phyloP scores from a whole-genome alignment of 2,329 filamentous ascomycete species.

The Waltergamsia citrina region DNA sequence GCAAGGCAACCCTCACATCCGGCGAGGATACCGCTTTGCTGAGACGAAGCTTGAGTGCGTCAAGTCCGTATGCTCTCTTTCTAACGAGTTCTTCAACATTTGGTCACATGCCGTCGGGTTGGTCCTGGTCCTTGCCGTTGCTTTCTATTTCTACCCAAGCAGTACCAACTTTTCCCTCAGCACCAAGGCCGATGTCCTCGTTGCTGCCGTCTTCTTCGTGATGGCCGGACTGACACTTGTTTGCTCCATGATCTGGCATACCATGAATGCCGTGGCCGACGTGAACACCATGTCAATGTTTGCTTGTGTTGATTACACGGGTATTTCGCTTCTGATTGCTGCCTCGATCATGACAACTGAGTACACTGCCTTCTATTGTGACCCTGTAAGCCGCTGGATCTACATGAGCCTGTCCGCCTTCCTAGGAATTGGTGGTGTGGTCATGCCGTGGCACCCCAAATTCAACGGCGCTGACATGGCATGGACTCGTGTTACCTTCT shows the following conservation, averaged over 20 bases:
- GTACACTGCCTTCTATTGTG: constrained; percentile 98
- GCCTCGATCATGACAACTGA: constrained; percentile 97
- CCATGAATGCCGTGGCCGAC: constrained; percentile 94
- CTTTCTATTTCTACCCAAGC: constrained; percentile 92
- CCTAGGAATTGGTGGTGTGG: constrained; percentile 77
- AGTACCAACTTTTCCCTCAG: constrained; percentile 80
- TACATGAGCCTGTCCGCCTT: constrained; percentile 78
- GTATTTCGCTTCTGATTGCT: constrained; percentile 88
- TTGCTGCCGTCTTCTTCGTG: constrained; percentile 92
- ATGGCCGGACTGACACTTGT: constrained; percentile 90
- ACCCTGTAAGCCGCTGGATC: constrained; percentile 73
- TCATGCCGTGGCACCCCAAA: constrained; percentile 89
- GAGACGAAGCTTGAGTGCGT: constrained; percentile 87
- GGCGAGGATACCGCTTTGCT: constrained; percentile 84
- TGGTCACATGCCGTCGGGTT: constrained; percentile 92
- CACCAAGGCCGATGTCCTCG: constrained; percentile 79
- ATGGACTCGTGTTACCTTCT: constrained; percentile 88
- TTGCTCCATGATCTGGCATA: constrained; percentile 96
- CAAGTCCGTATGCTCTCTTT: constrained; percentile 70
- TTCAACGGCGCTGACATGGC: constrained; percentile 93
- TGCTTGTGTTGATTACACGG: constrained; percentile 96
- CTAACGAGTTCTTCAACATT: constrained; percentile 95
- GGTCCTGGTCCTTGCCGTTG: constrained; percentile 76
- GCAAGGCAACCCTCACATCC: constrained; percentile 91
- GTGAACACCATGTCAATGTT: constrained; percentile 86